Conservation (phyloP, 2,329 filamentous ascomycete genomes). For the Aspergillus calidoustus region DNA sequence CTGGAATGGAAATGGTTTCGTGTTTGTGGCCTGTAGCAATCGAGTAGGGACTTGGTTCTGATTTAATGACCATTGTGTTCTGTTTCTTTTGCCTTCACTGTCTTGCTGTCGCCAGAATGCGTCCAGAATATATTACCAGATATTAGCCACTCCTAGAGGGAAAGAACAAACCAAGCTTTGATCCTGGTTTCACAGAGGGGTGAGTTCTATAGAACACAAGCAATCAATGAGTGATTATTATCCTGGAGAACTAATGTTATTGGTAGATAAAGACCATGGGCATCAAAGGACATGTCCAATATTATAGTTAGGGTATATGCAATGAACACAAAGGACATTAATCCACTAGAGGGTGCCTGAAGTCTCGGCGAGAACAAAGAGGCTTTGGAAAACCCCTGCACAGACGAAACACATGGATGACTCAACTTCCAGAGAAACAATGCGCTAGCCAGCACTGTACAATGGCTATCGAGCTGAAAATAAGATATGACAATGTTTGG, state of each 20-base stretch:
- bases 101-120: background rate
- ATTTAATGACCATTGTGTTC: background rate
- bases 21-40: background rate
- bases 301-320: background rate
- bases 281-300: background rate
- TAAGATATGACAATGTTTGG: background rate
- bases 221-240: background rate
- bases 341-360: conserved; percentile 6
- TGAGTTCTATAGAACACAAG: background rate
- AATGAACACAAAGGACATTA: background rate
- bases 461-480: background rate
- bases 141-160: background rate
- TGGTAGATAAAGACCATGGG: background rate
- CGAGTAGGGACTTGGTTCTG: background rate
- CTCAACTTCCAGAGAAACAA: background rate
- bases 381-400: background rate
- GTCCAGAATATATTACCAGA: background rate
- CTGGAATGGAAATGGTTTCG: background rate
- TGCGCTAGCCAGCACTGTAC: conserved; percentile 8
- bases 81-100: background rate
- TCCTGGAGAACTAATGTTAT: background rate
- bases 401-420: background rate
- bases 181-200: background rate
- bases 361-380: background rate
- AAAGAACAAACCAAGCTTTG: background rate